A percentile compares a stretch with the other conserved stretches of the same genome.
These are phyloP conservation scores for Daldinia decipiens DNA, from an alignment of 495 filamentous ascomycete genomes.

Conservation along the genomic window DNA sequence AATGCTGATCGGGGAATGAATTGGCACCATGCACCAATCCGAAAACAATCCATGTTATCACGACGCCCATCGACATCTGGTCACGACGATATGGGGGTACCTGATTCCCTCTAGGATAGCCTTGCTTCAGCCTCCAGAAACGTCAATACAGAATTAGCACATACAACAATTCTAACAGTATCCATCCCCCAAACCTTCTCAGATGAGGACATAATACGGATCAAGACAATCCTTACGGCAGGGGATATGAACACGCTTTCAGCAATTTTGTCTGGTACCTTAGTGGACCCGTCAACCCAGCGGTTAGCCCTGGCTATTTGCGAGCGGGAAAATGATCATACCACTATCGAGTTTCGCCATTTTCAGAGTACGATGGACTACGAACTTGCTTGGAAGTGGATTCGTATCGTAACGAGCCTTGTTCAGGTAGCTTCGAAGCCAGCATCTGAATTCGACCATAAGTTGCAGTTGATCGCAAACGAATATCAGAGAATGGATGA, in stretches of 20 bases:
- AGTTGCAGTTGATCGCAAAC: neutral
- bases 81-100: neutral
- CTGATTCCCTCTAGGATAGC: neutral
- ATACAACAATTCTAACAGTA: neutral
- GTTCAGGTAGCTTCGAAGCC: conserved; percentile 18
- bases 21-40: neutral
- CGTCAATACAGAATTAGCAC: neutral
- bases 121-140: neutral
- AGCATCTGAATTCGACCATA: conserved; percentile 11
- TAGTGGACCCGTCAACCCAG: neutral
- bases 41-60: neutral
- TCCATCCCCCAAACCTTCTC: neutral
- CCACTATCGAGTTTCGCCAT: conserved; percentile 25
- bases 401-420: conserved; percentile 14
- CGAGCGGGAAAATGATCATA: conserved; percentile 10
- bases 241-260: neutral
- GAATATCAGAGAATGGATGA: neutral
- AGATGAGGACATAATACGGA: neutral
- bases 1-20: neutral
- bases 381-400: conserved; percentile 18
- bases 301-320: neutral
- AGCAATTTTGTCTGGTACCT: neutral
- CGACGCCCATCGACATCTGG: too few relatives aligned
- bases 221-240: neutral
- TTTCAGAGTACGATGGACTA: conserved; percentile 26